Evolutionary conservation across 257 asterid species (phyloP).

Genomic region (Nicotiana benthamiana): DNA sequence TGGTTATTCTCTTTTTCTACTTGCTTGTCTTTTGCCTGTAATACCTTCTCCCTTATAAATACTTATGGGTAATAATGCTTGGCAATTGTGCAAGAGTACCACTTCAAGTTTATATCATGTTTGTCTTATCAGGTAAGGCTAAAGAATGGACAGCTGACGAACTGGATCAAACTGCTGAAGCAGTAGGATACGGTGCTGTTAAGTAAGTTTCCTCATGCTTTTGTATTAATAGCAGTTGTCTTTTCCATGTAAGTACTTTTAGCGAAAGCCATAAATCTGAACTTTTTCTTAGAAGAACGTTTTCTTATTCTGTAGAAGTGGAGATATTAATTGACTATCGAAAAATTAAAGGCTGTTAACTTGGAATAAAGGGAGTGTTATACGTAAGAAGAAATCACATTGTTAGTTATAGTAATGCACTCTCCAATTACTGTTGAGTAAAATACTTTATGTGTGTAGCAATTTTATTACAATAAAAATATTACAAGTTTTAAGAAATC

Average conservation of each 20-base stretch:
- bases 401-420: not conserved
- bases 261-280: not conserved
- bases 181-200: constrained; percentile 96
- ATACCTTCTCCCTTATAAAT: not conserved
- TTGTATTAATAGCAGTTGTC: not conserved
- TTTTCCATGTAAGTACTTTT: not conserved
- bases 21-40: not conserved
- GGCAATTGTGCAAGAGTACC: not conserved
- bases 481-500: not conserved
- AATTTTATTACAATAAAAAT: not conserved
- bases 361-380: not conserved
- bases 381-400: not conserved
- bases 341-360: not conserved
- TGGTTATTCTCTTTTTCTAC: not conserved
- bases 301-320: not conserved
- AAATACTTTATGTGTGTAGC: not conserved
- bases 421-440: not conserved
- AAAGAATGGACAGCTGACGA: constrained; percentile 75
- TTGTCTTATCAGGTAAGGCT: constrained; percentile 55
- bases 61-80: not conserved
- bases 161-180: constrained; percentile 89
- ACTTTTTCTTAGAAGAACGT: not conserved
- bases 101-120: not conserved
- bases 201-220: constrained; percentile 46
- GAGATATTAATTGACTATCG: not conserved